Conservation (phyloP, 208 protist species). For the Leishmania turanica region DNA sequence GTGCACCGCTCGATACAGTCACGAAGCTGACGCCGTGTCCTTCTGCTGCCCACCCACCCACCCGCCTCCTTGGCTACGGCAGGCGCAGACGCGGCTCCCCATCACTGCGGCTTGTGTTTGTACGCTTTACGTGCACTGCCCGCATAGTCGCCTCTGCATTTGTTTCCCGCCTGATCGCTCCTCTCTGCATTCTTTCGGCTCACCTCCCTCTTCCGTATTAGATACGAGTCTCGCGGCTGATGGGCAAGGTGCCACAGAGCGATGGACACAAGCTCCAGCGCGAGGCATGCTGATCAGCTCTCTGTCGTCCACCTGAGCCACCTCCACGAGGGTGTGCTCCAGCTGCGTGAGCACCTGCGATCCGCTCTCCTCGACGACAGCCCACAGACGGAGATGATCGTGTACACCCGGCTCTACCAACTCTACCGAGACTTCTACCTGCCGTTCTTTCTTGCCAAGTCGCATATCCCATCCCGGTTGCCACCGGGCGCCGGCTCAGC, state of each 20-base stretch:
- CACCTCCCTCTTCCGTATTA: neutral
- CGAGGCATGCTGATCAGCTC: neutral
- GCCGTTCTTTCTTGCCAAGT: neutral
- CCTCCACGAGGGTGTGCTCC: constrained; percentile 37
- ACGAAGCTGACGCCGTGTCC: neutral
- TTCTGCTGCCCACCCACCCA: neutral
- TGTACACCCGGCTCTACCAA: constrained; percentile 33
- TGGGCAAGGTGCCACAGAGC: neutral
- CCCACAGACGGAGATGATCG: constrained; percentile 49
- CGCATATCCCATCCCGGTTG: neutral
- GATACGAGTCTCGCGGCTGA: neutral
- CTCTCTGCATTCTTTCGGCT: neutral
- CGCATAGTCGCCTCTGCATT: neutral
- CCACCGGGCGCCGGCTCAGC: neutral
- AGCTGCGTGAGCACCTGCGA: constrained; percentile 42
- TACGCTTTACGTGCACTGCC: neutral
- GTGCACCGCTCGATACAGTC: neutral
- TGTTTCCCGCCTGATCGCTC: neutral
- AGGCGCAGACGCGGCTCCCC: neutral
- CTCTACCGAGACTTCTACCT: constrained; percentile 30
- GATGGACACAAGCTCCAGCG: constrained; percentile 1
- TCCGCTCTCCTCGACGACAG: constrained; percentile 54
- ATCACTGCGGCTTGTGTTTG: neutral
- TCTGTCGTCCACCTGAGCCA: constrained; percentile 34
- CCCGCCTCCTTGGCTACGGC: neutral